Percentiles rank a stretch among this genome's conserved stretches.
These are phyloP conservation scores for Boletus pseudopeckii DNA, from an alignment of 768 basidiomycete genomes.

Conservation along the genomic window DNA sequence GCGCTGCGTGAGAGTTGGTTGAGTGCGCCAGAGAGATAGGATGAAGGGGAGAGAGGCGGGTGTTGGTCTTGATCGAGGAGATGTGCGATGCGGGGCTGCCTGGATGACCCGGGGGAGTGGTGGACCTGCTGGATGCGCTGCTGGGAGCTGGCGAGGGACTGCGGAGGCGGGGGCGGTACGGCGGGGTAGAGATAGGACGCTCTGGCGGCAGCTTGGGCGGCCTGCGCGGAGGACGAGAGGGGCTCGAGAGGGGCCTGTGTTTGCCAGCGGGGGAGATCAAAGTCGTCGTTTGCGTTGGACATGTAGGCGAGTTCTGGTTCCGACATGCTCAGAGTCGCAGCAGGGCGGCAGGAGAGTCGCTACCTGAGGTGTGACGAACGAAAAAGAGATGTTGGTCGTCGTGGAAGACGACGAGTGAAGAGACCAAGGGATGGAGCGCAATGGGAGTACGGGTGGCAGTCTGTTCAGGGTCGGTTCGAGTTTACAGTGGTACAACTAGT, in stretches of 20 bases:
- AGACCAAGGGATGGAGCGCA: neutral
- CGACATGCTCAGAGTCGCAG: slow-evolving; percentile 45
- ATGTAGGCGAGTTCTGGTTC: slow-evolving; percentile 75
- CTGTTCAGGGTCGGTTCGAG: slow-evolving; percentile 32
- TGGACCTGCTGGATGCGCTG: slow-evolving; percentile 51
- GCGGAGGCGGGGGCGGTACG: slow-evolving; percentile 43
- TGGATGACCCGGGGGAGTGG: slow-evolving; percentile 42
- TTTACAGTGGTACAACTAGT: neutral
- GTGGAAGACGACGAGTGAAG: slow-evolving; percentile 15
- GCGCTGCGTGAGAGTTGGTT: slow-evolving; percentile 62
- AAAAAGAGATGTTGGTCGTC: slow-evolving; percentile 8
- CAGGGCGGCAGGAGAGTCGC: neutral
- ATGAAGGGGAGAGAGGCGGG: slow-evolving; percentile 40
- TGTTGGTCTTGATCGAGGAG: slow-evolving; percentile 63
- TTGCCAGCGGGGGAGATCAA: slow-evolving; percentile 64
- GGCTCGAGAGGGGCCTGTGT: slow-evolving; percentile 44
- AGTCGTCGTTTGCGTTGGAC: slow-evolving; percentile 75
- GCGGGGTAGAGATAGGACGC: slow-evolving; percentile 52
- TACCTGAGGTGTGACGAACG: neutral
- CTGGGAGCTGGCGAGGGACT: slow-evolving; percentile 34
- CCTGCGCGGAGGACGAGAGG: slow-evolving; percentile 58
- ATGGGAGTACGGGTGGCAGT: neutral
- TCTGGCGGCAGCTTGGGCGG: slow-evolving; percentile 45
- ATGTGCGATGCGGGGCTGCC: slow-evolving; percentile 64
- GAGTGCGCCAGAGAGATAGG: slow-evolving; percentile 50